Evolutionary conservation across 768 basidiomycete species (phyloP), one percentile per base, ranked within the genome.

Genomic region (Coprinopsis cinerea): DNA sequence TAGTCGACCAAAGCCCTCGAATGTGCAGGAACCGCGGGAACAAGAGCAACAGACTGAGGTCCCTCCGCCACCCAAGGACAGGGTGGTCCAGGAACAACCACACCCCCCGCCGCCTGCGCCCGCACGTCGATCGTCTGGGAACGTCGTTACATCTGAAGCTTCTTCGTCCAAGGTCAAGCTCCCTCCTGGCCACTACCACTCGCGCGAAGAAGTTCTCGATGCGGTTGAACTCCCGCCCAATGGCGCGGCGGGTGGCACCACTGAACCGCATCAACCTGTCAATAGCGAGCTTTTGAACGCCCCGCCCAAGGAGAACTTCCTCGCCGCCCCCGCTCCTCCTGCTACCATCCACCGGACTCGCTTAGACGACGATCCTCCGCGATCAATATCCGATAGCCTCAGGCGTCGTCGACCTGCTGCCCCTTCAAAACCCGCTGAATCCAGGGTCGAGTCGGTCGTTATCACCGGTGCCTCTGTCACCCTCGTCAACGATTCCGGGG

Each of bases 401-500:
- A 45, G 28, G 20, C 27, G 4, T 32, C 44, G 44, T 20, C 25
- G 28, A 15, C 25, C 6, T 4, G 11, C 11, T 18, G 10, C 10
- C 6, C 17, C 41, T 7, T 23, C 23, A 25, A 40, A 11, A 20
- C 27, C n/a, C 7, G 6, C 15, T 7, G n/a, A 32, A 45, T 30
- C 27, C 20, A 32, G 18, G 18, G 6, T 15, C 13, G 44, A 6
- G 4, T 45, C 44, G 4, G 44, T 25, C 15, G 44, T 45, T 13
- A 45, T 45, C 28, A 45, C 44, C n/a, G 44, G 44, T 32, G 26
- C 27, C 9, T 45, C 44, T 5, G 20, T 18, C 6, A 45, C 44
- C 11, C 20, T 45, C 6, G 20, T 45, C 27, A 32, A 45, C n/a
- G 44, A 45, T 32, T 45, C 44, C 32, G 44, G 44, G 4, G 44